Conservation (phyloP, 2,329 filamentous ascomycete genomes). For the Amesomyces nigricolor region DNA sequence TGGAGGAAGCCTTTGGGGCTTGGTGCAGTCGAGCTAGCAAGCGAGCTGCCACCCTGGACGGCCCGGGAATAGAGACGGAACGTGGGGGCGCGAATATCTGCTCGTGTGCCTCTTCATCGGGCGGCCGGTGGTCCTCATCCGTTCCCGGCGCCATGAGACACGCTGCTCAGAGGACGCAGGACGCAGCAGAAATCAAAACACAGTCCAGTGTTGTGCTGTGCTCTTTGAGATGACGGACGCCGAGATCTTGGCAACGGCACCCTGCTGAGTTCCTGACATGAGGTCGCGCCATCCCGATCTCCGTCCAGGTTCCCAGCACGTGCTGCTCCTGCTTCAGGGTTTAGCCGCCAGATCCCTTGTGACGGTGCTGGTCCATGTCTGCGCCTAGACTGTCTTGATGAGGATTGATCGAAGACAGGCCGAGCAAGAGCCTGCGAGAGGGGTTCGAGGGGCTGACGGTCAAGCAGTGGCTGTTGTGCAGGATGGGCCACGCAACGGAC, state of each 20-base stretch:
- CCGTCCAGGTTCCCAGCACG: background rate
- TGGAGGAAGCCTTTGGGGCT: constrained; percentile 4
- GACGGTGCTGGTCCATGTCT: too few species aligned
- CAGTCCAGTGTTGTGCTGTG: background rate
- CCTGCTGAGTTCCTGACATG: constrained; percentile 23
- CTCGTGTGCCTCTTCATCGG: background rate
- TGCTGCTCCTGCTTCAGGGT: too few species aligned
- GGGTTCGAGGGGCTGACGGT: too few species aligned
- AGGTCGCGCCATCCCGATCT: constrained; percentile 16
- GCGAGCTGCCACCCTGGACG: constrained; percentile 11
- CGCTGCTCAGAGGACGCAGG: background rate
- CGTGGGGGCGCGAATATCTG: constrained; percentile 14
- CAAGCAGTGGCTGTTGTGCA: background rate
- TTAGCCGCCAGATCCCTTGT: too few species aligned
- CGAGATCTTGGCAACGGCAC: constrained; percentile 26
- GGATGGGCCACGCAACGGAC: background rate
- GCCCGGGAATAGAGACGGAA: background rate
- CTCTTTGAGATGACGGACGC: constrained; percentile 17
- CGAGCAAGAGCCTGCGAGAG: too few species aligned
- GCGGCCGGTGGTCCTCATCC: background rate
- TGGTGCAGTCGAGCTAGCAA: constrained; percentile 18
- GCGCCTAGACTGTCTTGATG: too few species aligned
- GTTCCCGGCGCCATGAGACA: background rate
- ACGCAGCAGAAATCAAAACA: background rate
- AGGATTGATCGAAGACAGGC: too few species aligned